Conservation (phyloP, 2,329 filamentous ascomycete genomes). For the Pseudocercospora pini-densiflorae region DNA sequence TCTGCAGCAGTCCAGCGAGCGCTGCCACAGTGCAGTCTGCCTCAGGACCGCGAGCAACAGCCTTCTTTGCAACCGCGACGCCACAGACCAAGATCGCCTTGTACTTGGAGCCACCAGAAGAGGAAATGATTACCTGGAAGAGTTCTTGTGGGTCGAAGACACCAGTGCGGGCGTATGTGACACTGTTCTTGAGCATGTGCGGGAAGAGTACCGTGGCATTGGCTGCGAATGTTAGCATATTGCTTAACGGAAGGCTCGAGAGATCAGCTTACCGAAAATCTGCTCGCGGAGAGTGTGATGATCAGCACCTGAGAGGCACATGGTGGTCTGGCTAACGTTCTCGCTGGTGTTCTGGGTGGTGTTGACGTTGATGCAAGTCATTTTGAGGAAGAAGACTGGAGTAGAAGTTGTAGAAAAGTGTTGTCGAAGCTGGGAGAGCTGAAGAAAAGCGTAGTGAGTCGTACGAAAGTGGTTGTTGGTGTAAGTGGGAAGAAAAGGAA, state of each 20-base stretch:
- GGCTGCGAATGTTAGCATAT: slow-evolving; percentile 17
- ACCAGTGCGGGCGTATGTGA: slow-evolving; percentile 4
- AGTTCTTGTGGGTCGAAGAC: slow-evolving; percentile 15
- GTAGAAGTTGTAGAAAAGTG: neutral
- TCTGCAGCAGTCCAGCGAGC: slow-evolving; percentile 15
- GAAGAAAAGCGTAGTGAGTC: neutral
- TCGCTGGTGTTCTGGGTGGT: neutral
- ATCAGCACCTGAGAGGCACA: neutral
- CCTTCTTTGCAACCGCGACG: neutral
- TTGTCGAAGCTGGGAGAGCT: neutral
- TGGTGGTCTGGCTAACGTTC: neutral
- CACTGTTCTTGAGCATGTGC: slow-evolving; percentile 10
- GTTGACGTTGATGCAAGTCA: neutral
- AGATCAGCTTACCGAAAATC: slow-evolving; percentile 20
- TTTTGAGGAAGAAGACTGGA: neutral
- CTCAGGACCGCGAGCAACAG: slow-evolving; percentile 13
- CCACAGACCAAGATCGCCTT: slow-evolving; percentile 18
- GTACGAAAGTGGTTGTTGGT: slow-evolving; percentile 1
- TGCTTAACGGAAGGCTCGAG: neutral
- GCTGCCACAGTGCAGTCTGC: neutral
- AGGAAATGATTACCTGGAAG: slow-evolving; percentile 20
- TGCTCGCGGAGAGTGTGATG: slow-evolving; percentile 20
- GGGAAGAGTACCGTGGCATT: slow-evolving; percentile 24
- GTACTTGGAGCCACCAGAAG: slow-evolving; percentile 5
- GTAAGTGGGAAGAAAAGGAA: neutral